Conservation (phyloP, 2,329 filamentous ascomycete genomes). For the Nigrospora osmanthi region DNA sequence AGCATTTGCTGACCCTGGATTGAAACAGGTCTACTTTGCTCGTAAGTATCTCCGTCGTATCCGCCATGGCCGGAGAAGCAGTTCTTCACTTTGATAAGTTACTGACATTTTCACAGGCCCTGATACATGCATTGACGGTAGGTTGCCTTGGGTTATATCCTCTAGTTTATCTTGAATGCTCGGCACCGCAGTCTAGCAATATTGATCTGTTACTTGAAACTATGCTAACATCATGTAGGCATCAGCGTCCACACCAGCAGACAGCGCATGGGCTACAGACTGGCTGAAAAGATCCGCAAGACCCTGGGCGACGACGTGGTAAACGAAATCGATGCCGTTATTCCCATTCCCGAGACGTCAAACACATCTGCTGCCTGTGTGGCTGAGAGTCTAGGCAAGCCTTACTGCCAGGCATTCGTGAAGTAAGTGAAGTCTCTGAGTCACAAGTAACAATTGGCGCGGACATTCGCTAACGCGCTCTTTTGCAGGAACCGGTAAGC, state of each 20-base stretch:
- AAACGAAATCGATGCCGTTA: slow-evolving; percentile 56
- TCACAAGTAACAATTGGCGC: too few species aligned
- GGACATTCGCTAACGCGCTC: too few species aligned
- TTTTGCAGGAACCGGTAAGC: too few species aligned
- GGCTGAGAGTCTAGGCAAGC: slow-evolving; percentile 61
- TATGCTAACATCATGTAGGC: slow-evolving; percentile 56
- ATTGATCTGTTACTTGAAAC: background rate
- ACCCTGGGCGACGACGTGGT: slow-evolving; percentile 56
- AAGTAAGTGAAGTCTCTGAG: slow-evolving; percentile 30
- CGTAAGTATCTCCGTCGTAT: slow-evolving; percentile 39
- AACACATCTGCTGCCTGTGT: slow-evolving; percentile 67
- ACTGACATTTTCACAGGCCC: slow-evolving; percentile 21
- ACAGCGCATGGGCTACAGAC: slow-evolving; percentile 67
- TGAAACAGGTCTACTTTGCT: slow-evolving; percentile 70
- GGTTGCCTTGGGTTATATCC: background rate
- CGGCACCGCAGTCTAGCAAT: background rate
- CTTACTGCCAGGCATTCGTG: slow-evolving; percentile 67
- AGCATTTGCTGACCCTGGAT: background rate
- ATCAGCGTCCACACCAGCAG: slow-evolving; percentile 56
- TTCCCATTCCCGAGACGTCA: slow-evolving; percentile 67
- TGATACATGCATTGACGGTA: background rate
- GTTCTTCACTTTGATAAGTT: too few species aligned
- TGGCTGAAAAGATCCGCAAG: slow-evolving; percentile 59
- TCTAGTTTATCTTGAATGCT: background rate
- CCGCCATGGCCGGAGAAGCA: too few species aligned